Base-by-base conservation (phyloP, 192 early-diverging fungal genomes). In the Diversispora eburnea region DNA sequence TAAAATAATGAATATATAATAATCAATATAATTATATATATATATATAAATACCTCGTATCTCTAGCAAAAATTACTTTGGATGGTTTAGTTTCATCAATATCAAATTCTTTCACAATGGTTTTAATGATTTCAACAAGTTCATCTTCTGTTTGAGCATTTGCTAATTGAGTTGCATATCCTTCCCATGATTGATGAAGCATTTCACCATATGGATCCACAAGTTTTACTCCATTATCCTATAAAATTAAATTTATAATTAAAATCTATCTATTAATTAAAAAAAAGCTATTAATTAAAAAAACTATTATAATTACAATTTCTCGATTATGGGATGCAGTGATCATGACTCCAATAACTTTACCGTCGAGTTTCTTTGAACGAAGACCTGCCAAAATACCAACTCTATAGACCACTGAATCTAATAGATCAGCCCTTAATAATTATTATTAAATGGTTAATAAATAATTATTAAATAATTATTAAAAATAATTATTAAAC, bases 261-360 rank as follows among this genome's bases (percentile, higher is more conserved):
- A 33, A 33, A 33, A 33, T 1, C 25, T 33, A 33, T 33, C 25
- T 33, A 33, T 33, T 33, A 33, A 33, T 2, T 33, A 33, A 33
- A 33, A 33, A 33, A 33, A 33, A 33, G 2, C n/a, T 66, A 3
- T 57, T 57, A 25, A 67, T 47, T n/a, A 48, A 70, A 12, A 10
- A 49, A n/a, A 54, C 9, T 58, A 69, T 47, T 19, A 13, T 5
- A 51, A 62, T 74, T 83, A 93, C 92, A 72, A 78, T 78, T 81
- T 92, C 95, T 59, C 94, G 92, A 82, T 99, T 99, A 84, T 99
- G 98, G 41, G 96, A 98, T 45, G 98, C 98, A 56, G 98, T 99
- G 73, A 99, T 88, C 98, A 99, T 98, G 49, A 94, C 90, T 66
- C 98, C 98, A 72, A 99, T 95, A 63, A 81, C 84, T 71, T 89